Base-by-base conservation (phyloP, 2,329 filamentous ascomycete genomes). In the Davidsoniella virescens region DNA sequence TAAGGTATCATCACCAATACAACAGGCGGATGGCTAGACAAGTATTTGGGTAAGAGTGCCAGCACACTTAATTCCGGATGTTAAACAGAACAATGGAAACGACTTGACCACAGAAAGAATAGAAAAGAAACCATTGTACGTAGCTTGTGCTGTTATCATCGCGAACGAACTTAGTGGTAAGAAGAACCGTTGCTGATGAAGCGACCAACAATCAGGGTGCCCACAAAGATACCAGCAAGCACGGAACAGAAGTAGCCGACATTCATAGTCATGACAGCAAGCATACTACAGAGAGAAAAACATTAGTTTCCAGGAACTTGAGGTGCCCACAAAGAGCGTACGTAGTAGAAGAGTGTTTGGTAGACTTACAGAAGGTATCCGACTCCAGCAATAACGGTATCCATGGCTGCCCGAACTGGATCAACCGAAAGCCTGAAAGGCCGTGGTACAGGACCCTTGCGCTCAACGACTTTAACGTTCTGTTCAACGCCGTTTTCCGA, bases 251-350 rank as follows among this genome's bases (percentile, higher is more conserved):
- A 90, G 62, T 92, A 92, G 10, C 85, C 86, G 14, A 90, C 75
- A 58, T 92, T 92, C 69, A 86, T 78, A 1, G 84, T 88, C 86
- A 92, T 94, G 61, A 93, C 83, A 12, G 84, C 85, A 66, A 94
- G 68, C 87, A 94, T 94, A 53, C 87, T 94, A 48, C 5, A n/a
- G 8, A 47, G 9, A 17, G 9, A 48, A 23, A 23, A 23, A 55
- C 48, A 53, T 56, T 23, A 7, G 23, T 9, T 44, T 23, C 6
- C n/a, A 3, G 33, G n/a, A 12, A 29, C 38, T 5, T 17, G n/a
- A 14, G 10, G 29, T 16, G 36, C 23, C 20, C 17, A 5, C 20
- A 39, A 10, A 47, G 26, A 49, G 45, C 2, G 4, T 20, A 42
- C 2, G 4, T 20, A 42, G 40, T 26, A n/a, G 23, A 4, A 16